These are phyloP conservation scores for Didymella pomorum DNA, from an alignment of 2,329 filamentous ascomycete species.

Conservation along the genomic window DNA sequence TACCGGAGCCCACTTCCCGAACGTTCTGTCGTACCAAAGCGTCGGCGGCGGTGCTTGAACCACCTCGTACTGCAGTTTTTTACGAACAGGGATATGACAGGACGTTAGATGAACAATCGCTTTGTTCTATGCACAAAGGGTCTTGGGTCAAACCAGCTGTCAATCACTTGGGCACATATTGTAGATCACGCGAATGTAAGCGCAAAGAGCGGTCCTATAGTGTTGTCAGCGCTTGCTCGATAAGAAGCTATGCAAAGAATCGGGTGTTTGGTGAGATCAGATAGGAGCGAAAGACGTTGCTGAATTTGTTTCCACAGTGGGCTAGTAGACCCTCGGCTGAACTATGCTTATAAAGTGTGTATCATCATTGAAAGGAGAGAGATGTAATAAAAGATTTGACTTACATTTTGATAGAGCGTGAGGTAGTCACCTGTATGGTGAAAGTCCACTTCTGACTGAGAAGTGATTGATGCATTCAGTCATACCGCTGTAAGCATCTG, in stretches of 20 bases:
- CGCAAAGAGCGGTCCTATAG: background rate
- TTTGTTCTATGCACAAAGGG: slow-evolving; percentile 12
- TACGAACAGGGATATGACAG: slow-evolving; percentile 4
- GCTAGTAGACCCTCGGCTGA: slow-evolving; percentile 51
- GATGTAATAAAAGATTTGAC: slow-evolving; percentile 23
- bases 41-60: slow-evolving; percentile 24
- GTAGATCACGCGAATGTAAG: background rate
- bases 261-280: slow-evolving; percentile 35
- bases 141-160: slow-evolving; percentile 2
- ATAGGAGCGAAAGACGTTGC: slow-evolving; percentile 56
- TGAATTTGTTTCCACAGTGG: slow-evolving; percentile 51
- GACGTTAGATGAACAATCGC: slow-evolving; percentile 21
- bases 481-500: background rate
- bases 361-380: slow-evolving; percentile 47
- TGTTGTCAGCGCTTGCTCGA: slow-evolving; percentile 16
- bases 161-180: background rate
- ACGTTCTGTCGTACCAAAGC: slow-evolving; percentile 24
- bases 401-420: slow-evolving; percentile 30
- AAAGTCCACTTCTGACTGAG: background rate
- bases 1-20: slow-evolving; percentile 13
- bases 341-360: slow-evolving; percentile 53
- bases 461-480: background rate
- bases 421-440: background rate
- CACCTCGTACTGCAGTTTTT: slow-evolving; percentile 17
- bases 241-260: background rate